Evolutionary conservation across 2,329 filamentous ascomycete genomes (phyloP), one percentile per base, ranked within the genome.

Genomic region (Penicillium thymicola): DNA sequence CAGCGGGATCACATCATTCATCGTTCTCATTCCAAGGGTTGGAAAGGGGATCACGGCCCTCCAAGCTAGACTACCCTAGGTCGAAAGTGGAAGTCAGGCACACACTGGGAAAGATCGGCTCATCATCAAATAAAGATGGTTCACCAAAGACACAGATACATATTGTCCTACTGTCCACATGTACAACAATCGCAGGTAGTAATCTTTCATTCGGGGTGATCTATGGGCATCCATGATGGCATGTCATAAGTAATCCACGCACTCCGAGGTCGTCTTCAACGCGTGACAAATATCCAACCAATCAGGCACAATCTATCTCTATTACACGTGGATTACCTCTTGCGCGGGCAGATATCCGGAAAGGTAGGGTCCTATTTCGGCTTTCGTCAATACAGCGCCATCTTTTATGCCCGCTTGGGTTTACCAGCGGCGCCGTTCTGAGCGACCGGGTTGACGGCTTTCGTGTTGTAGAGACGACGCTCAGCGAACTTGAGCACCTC

Each of bases 401-500:
- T 51, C 43, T 51, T 36, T 59, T 67, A 76, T 46, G 72, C 70
- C 48, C 62, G 66, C 64, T 76, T 76, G 34, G 71, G 69, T 64
- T 74, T 76, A 30, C 62, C 60, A 16, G 60, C 66, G 11, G 57
- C 52, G 42, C 71, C 72, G 42, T 73, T 73, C 60, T 69, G 64
- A 34, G 54, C 54, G 7, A 53, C 50, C 21, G 60, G 48, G n/a
- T 45, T 54, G 13, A 59, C 55, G 13, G 62, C 63, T 42, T 56
- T 59, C 5, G 51, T 63, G 34, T 67, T 72, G 70, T 89, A 89
- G 64, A 85, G 82, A 49, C 79, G 76, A 61, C 89, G 82, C 79
- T 97, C 92, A 43, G 89, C 64, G 52, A 86, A 81, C 78, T 97
- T 97, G 67, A 96, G 85, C 3, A 84, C 73, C 76, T 97, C 92